Base-by-base conservation (phyloP, 345 rosid genomes). In the Acer campestre region DNA sequence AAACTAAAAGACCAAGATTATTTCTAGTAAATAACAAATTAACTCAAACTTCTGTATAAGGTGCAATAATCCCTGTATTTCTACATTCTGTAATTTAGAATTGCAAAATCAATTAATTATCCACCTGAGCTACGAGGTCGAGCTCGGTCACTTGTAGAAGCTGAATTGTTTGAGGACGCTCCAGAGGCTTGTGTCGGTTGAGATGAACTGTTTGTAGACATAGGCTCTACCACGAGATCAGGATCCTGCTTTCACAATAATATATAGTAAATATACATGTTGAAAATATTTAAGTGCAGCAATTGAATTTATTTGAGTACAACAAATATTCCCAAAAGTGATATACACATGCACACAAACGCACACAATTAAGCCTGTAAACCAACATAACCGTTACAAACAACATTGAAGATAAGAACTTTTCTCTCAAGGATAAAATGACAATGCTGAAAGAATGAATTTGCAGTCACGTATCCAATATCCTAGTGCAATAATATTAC, bases 171-270 rank as follows among this genome's bases (percentile, higher is more conserved):
- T 25, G 94, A 90, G 55, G 97, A 87, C 1, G 95, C 79, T 53
- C 91, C 80, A 67, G 93, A 78, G 22, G 88, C 79, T 78, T 82
- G 89, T 14, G 93, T 51, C 61, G 97, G 80, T 83, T 91, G 97
- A 17, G 92, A 80, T 61, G 91, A 86, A 20, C 90, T 85, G 70
- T 83, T 78, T 44, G 94, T 51, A 14, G 88, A 67, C 94, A 96
- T 94, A 68, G 97, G 80, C 88, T 92, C 99, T 48, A 94, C 99
- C 75, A 92, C 78, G 77, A 92, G 82, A 74, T 90, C 98, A 82
- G 93, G 89, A 83, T 94, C 99, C 99, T 96, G 87, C 67, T 75
- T 75, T 71, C 71, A 4, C 68, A 71, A 80, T 46, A 71, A 80
- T 46, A 20, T 4, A 31, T 25, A 22, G 4, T 12, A 62, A 67